Conservation (phyloP, 805 yeast genomes). For the Pichia thaimueangensis region DNA sequence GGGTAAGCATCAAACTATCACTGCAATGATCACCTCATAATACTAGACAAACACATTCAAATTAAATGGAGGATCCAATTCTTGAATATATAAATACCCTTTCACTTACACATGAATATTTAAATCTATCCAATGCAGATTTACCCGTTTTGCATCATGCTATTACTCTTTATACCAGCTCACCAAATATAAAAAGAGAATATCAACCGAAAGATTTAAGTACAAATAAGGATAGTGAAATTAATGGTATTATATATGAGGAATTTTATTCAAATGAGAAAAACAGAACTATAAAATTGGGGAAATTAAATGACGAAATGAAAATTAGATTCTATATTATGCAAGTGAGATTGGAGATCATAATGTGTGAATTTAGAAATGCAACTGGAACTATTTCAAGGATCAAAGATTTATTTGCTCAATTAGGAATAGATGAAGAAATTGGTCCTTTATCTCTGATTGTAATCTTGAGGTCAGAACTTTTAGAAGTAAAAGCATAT, state of each 20-base stretch:
- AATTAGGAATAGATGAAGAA: slow-evolving; percentile 8
- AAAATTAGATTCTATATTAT: slow-evolving; percentile 8
- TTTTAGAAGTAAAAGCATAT: slow-evolving; percentile 6
- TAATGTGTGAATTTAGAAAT: slow-evolving; percentile 8
- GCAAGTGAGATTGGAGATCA: slow-evolving; percentile 13
- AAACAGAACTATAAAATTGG: neutral
- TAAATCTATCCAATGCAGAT: neutral
- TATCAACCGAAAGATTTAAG: neutral
- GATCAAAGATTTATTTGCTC: slow-evolving; percentile 11
- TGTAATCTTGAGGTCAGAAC: slow-evolving; percentile 2
- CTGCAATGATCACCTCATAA: too few species aligned
- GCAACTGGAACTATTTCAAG: slow-evolving; percentile 12
- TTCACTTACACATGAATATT: slow-evolving; percentile 5
- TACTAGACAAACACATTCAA: too few species aligned
- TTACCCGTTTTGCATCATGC: slow-evolving; percentile 4
- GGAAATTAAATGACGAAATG: neutral
- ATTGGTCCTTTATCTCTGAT: slow-evolving; percentile 4
- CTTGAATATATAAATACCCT: slow-evolving; percentile 1
- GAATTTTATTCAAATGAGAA: too few species aligned
- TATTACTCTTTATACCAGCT: neutral
- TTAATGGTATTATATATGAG: too few species aligned
- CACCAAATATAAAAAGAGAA: neutral
- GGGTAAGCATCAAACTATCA: too few species aligned
- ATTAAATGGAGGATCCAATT: neutral
- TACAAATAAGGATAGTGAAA: neutral